Percentiles rank a stretch among this genome's conserved stretches.
Conservation (phyloP, 2,329 filamentous ascomycete species). For the Arthrobotrys sphaeroides region DNA sequence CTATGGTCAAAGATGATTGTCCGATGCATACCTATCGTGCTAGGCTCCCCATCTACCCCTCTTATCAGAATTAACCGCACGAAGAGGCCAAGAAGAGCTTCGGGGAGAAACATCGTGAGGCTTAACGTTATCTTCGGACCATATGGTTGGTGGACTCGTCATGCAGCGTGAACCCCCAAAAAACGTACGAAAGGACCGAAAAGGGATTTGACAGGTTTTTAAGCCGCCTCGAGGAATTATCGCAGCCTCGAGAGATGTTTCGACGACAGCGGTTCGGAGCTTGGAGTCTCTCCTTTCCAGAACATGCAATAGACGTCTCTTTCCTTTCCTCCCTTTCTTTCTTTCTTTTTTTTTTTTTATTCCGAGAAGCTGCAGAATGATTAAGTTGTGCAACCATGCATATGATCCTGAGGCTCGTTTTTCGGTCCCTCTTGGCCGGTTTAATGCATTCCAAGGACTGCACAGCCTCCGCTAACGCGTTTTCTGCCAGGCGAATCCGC, state of each 20-base stretch:
- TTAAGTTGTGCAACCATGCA: conserved; percentile 5
- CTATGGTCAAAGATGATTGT: neutral
- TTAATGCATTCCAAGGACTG: neutral
- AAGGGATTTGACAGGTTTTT: conserved; percentile 4
- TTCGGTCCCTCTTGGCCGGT: neutral
- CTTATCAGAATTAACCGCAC: conserved; percentile 10
- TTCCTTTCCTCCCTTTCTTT: too few species aligned
- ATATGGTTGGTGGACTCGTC: conserved; percentile 2
- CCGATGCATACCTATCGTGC: neutral
- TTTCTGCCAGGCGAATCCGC: neutral
- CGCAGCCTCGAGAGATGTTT: neutral
- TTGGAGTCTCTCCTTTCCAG: neutral
- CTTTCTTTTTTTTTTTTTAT: too few species aligned
- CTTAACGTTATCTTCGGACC: conserved; percentile 12
- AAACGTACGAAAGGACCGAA: neutral
- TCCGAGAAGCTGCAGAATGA: neutral
- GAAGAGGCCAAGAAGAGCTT: conserved; percentile 13
- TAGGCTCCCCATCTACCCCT: neutral
- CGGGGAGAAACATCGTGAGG: conserved; percentile 8
- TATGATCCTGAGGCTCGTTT: neutral
- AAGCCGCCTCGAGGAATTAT: conserved; percentile 8
- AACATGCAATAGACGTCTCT: too few species aligned
- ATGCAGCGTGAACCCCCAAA: neutral
- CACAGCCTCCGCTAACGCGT: conserved; percentile 16
- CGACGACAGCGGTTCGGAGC: neutral